A percentile compares a stretch with the other conserved stretches of the same genome.
Evolutionary conservation across 495 filamentous ascomycete genomes (phyloP).

Genomic region (Hapsidospora chrysogenum): DNA sequence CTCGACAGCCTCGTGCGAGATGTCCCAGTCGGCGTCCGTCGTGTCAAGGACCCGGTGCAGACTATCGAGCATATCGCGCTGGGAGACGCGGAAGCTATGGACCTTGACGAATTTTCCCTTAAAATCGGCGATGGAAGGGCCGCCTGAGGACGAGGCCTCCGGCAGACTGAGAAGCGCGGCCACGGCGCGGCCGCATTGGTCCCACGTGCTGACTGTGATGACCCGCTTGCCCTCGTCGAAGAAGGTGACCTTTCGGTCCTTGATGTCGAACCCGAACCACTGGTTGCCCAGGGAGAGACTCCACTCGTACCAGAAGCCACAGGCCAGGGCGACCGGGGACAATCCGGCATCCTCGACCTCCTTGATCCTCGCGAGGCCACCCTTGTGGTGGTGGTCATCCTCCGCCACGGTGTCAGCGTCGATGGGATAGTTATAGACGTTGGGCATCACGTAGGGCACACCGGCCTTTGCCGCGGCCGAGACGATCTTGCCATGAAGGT

Average conservation of each 20-base stretch:
- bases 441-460: slow-evolving; percentile 45
- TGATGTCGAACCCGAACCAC: slow-evolving; percentile 17
- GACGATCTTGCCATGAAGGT: slow-evolving; percentile 30
- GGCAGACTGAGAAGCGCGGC: slow-evolving; percentile 23
- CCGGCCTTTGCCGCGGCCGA: slow-evolving; percentile 43
- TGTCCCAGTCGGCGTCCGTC: slow-evolving; percentile 38
- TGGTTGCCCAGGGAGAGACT: slow-evolving; percentile 12
- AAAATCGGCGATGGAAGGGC: slow-evolving; percentile 15
- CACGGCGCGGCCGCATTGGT: slow-evolving; percentile 23
- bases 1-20: slow-evolving; percentile 20
- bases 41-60: slow-evolving; percentile 35
- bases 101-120: slow-evolving; percentile 22
- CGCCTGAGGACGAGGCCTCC: slow-evolving; percentile 21
- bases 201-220: slow-evolving; percentile 22
- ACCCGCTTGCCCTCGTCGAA: slow-evolving; percentile 16
- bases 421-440: slow-evolving; percentile 30
- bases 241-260: slow-evolving; percentile 12
- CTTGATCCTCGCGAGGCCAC: not conserved
- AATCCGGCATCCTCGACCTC: slow-evolving; percentile 26
- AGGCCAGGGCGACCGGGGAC: slow-evolving; percentile 27
- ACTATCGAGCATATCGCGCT: slow-evolving; percentile 29
- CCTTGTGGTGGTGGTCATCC: too few relatives aligned
- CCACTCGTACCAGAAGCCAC: slow-evolving; percentile 33
- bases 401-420: slow-evolving; percentile 16
- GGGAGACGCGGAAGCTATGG: slow-evolving; percentile 23